Base-by-base conservation (phyloP, 768 basidiomycete genomes). In the Auricularia sp. region DNA sequence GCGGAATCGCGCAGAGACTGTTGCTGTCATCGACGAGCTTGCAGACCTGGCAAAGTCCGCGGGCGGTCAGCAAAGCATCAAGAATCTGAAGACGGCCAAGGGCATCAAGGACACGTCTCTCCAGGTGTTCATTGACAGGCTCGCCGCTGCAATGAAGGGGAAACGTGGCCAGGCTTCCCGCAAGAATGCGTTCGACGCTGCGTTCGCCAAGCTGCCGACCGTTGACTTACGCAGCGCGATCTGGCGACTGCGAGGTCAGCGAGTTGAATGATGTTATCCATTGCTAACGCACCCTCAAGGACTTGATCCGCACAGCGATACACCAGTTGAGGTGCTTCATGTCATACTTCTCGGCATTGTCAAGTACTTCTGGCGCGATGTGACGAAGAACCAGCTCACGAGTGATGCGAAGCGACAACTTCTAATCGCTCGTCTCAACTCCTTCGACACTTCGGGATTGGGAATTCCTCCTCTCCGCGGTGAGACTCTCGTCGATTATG, bases 361-460 rank as follows among this genome's bases (percentile, higher is more conserved):
- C 58, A 82, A 82, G 61, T 83, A 82, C 65, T 74, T 80, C 39
- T 83, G 81, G 80, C 73, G 76, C 0, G 80, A 82, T 69, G 69
- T 71, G 3, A 64, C 67, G 21, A 59, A 51, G 47, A 51, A 51
- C 21, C 47, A 51, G 47, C 18, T 8, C 47, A 51, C 10, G 47
- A 13, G 11, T 6, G 21, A 51, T 6, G 18, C 98, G 74, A 85
- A 88, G 1, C 98, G 96, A 74, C 98, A 91, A 0, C 8, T 8
- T 8, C 39, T 39, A 7, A 39, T 39, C 39, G 39, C 39, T 29
- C 24, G 24, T 29, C 24, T 29, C 24, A 29, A 29, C 24, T 68
- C 70, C 0, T 67, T 74, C 1, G 64, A 64, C 3, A 64, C 72
- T 14, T 68, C 69, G 73, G 1, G 77, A 0, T 72, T 81, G 3